Conservation (phyloP, 1,284 basidiomycete genomes). For the Sutorius eximius region DNA sequence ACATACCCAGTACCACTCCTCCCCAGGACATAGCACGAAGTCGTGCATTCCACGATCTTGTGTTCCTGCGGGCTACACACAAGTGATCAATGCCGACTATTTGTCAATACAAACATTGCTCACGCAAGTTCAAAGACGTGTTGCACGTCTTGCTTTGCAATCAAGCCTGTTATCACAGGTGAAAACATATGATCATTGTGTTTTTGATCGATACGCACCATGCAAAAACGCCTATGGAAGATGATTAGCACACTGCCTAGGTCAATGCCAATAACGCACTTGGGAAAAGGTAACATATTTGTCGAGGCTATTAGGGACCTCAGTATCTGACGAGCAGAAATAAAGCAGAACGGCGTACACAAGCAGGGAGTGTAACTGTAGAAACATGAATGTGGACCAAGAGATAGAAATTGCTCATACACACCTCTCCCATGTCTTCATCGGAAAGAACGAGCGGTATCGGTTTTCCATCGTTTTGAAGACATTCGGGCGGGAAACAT, state of each 20-base stretch:
- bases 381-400: constrained; percentile 7
- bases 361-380: constrained; percentile 53
- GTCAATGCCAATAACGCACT: constrained; percentile 21
- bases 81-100: not conserved
- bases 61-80: constrained; percentile 52
- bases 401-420: constrained; percentile 3
- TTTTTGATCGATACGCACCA: constrained; percentile 35
- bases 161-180: constrained; percentile 38
- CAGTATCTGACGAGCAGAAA: not conserved
- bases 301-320: constrained; percentile 46
- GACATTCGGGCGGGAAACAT: constrained; percentile 37
- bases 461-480: not conserved
- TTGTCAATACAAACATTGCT: constrained; percentile 26
- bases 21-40: constrained; percentile 68
- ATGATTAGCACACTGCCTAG: not conserved
- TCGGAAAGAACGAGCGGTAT: constrained; percentile 19
- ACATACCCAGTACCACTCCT: constrained; percentile 77
- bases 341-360: constrained; percentile 43
- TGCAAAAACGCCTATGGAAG: constrained; percentile 49
- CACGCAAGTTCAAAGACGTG: constrained; percentile 59
- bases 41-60: constrained; percentile 57
- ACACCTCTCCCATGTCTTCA: constrained; percentile 25
- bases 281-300: constrained; percentile 67
- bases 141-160: constrained; percentile 45
- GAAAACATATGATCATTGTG: constrained; percentile 9